A percentile compares a stretch with the other conserved stretches of the same genome.
Conservation (phyloP, 129 eudicot genomes). For the Helianthus annuus region DNA sequence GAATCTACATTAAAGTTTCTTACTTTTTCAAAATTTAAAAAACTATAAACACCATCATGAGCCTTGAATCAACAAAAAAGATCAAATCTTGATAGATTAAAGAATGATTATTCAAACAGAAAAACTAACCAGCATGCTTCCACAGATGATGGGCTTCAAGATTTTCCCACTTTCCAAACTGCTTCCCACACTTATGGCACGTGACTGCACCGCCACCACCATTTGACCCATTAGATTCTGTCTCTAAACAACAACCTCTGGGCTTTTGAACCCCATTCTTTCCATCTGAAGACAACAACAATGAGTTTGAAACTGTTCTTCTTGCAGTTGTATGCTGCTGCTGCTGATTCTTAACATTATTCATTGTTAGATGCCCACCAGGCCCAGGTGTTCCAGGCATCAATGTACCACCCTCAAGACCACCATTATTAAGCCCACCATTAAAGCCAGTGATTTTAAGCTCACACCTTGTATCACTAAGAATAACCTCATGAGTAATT, state of each 20-base stretch:
- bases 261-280: constrained; percentile 38
- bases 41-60: constrained; percentile 12
- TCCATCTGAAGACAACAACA: constrained; percentile 24
- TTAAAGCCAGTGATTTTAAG: constrained; percentile 78
- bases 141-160: constrained; percentile 98
- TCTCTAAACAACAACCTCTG: constrained; percentile 53
- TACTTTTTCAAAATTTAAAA: constrained; percentile 18
- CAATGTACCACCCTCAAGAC: constrained; percentile 45
- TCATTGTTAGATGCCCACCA: constrained; percentile 76
- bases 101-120: background rate
- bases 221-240: constrained; percentile 53
- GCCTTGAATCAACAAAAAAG: constrained; percentile 12
- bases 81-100: constrained; percentile 10
- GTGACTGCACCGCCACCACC: constrained; percentile 48
- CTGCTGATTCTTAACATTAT: constrained; percentile 52
- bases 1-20: constrained; percentile 14
- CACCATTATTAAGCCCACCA: constrained; percentile 45
- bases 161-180: constrained; percentile 89
- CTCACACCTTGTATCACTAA: constrained; percentile 84
- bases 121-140: constrained; percentile 62
- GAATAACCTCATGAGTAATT: constrained; percentile 87
- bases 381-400: constrained; percentile 96
- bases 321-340: constrained; percentile 42
- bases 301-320: constrained; percentile 33
- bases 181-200: constrained; percentile 96